Conservation (phyloP, 1,284 basidiomycete species). For the Heterobasidion occidentale region DNA sequence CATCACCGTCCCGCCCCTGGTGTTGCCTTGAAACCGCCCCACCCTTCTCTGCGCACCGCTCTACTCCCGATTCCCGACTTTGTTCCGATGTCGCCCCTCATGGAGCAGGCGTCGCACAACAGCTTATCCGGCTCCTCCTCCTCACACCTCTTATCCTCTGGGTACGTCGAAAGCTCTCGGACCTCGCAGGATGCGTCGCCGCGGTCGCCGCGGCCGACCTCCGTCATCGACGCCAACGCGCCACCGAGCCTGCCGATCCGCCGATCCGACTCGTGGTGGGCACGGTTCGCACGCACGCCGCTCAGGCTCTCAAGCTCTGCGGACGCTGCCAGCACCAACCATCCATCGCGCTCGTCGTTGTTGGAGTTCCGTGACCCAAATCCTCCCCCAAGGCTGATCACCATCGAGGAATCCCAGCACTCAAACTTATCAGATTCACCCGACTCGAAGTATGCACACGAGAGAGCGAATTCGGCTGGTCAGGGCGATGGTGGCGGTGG, state of each 20-base stretch:
- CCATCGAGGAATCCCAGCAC: slow-evolving; percentile 45
- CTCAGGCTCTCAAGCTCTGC: slow-evolving; percentile 19
- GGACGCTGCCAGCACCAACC: background rate
- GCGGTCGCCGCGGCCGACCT: slow-evolving; percentile 25
- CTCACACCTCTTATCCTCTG: slow-evolving; percentile 5
- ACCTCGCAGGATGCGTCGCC: slow-evolving; percentile 19
- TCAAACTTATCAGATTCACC: slow-evolving; percentile 22
- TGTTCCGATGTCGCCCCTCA: slow-evolving; percentile 11
- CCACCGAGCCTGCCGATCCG: slow-evolving; percentile 23
- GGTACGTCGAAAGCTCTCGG: background rate
- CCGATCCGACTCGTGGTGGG: slow-evolving; percentile 40
- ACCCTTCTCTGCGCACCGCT: slow-evolving; percentile 5
- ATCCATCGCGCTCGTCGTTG: slow-evolving; percentile 27
- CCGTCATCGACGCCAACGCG: slow-evolving; percentile 31
- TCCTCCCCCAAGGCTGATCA: slow-evolving; percentile 50
- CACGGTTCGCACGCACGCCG: slow-evolving; percentile 32
- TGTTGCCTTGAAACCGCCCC: background rate
- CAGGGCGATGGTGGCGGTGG: background rate
- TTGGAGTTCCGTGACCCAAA: slow-evolving; percentile 60
- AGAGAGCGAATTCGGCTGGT: background rate
- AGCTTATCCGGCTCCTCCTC: slow-evolving; percentile 22
- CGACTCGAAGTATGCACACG: background rate
- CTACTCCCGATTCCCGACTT: slow-evolving; percentile 8
- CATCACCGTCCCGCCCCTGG: background rate
- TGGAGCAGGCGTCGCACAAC: slow-evolving; percentile 12